Evolutionary conservation across 192 early-diverging fungal species (phyloP), one percentile per base, ranked within the genome.

Genomic region (Pilobolus umbonatus): DNA sequence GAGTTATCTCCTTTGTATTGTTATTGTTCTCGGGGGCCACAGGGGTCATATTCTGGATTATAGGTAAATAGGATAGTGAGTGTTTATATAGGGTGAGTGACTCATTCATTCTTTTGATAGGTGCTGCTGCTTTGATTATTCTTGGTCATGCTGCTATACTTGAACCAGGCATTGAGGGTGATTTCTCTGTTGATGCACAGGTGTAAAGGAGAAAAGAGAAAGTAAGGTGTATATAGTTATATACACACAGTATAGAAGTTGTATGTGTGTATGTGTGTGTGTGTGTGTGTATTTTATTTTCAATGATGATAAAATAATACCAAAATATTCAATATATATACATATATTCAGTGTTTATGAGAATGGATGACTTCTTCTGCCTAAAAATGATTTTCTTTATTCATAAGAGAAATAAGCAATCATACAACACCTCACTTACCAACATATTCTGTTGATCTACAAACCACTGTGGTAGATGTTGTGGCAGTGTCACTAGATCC

Each of bases 401-500:
- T n/a, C n/a, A n/a, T n/a, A n/a, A n/a, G n/a, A n/a, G n/a, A n/a
- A n/a, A n/a, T n/a, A n/a, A n/a, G n/a, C n/a, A n/a, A n/a, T n/a
- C n/a, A n/a, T n/a, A n/a, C n/a, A n/a, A n/a, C n/a, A n/a, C n/a
- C n/a, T n/a, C n/a, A n/a, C n/a, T 64, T 67, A 80, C 77, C 77
- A 81, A 79, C 82, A 89, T 81, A 17, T 52, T 55, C 45, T 82
- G 79, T 54, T 86, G 85, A 22, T 86, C 75, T 12, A 82, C 64
- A 68, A 95, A 93, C 93, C 94, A 98, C 0, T 62, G 50, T 8
- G 95, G 94, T 26, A 95, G 60, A 19, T 73, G 67, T 12, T 58
- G 55, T 30, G 96, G 96, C 24, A 96, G 61, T 10, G 88, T 93
- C 34, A 98, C 83, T 60, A 96, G 75, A 67, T 96, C 94, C 26